Evolutionary conservation across 2,329 filamentous ascomycete genomes (phyloP), one percentile per base, ranked within the genome.

Genomic region (Alternaria rosae): DNA sequence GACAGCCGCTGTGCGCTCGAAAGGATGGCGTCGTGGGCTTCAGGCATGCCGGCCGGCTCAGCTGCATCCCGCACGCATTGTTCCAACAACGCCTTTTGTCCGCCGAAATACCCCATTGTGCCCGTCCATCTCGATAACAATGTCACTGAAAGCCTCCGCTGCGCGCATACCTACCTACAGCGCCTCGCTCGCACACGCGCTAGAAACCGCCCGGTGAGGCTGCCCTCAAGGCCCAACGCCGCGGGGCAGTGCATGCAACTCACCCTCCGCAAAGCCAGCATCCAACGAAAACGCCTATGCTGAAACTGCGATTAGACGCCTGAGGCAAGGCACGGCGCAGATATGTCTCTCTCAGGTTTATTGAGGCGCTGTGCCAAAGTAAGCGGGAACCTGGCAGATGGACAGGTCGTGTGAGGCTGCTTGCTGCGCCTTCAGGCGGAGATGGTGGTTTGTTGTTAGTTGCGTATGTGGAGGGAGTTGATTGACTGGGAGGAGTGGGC

Each of bases 231-330:
- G 32, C 57, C 35, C 30, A 60, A 56, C 43, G 52, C 35, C 30
- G 43, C 23, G 57, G 35, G 58, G 58, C 58, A 57, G 58, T 61
- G 58, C 58, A 61, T 47, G 21, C 48, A 42, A 17, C 35, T 25
- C n/a, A 32, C 42, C 47, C 32, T 48, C 38, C 50, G 13, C 21
- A 47, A 42, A 32, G 51, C 28, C 23, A 48, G 13, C 42, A 23
- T 28, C 42, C 35, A 56, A 43, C 52, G 12, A n/a, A n/a, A 43
- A 25, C 35, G n/a, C 21, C 26, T 44, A 42, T n/a, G 25, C 50
- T 42, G 52, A 30, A 28, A 56, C 44, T 11, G 13, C 21, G 30
- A 3, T 17, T 60, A 56, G 35, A 45, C 21, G 44, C 57, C 44
- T 12, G 35, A 28, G 26, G 26, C 41, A 44, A 30, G n/a, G 54